Evolutionary conservation across 176 grass and related monocot genomes (phyloP), one percentile per base, ranked within the genome.

Genomic region (Phoenix dactylifera): DNA sequence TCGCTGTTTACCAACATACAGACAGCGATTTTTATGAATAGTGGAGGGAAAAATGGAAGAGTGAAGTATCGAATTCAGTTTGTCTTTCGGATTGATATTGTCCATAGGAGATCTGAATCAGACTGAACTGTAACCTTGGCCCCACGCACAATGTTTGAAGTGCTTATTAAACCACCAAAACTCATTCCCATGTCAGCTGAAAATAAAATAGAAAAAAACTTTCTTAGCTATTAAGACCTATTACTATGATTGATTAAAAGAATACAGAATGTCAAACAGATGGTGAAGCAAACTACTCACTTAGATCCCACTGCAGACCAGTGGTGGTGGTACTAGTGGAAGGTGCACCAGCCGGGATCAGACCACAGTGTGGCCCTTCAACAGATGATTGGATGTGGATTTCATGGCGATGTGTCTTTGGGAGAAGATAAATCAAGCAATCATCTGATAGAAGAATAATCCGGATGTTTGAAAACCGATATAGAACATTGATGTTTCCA

Each of bases 91-190:
- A 97, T 75, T 1, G 87, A 97, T 83, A 81, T 92, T 24, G 93
- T 98, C 87, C 93, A 98, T n/a, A 98, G 61, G 72, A 98, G 75
- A 80, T 98, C 87, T 76, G 81, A 60, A 79, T 88, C 87, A 48
- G 92, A 97, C 23, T 51, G 64, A 58, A 97, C 76, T 0, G 84
- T 88, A 39, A 91, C 65, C 62, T 66, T 85, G 24, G 85, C 81
- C 6, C 78, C 76, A 5, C 76, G 66, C 28, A 88, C 93, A 12
- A 88, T 63, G 69, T 97, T 97, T 49, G 87, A 97, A 67, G 93
- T 97, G 78, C 87, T 91, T 57, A 97, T 49, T 59, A 97, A 56
- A 26, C 84, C 73, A 26, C 93, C 87, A 71, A 78, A 97, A n/a
- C 73, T 72, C 93, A 97, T 91, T 49, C 17, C 70, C 6, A 29